phyloP scores from a whole-genome alignment of 768 basidiomycete genomes.

The Leccinum rimulosum region DNA sequence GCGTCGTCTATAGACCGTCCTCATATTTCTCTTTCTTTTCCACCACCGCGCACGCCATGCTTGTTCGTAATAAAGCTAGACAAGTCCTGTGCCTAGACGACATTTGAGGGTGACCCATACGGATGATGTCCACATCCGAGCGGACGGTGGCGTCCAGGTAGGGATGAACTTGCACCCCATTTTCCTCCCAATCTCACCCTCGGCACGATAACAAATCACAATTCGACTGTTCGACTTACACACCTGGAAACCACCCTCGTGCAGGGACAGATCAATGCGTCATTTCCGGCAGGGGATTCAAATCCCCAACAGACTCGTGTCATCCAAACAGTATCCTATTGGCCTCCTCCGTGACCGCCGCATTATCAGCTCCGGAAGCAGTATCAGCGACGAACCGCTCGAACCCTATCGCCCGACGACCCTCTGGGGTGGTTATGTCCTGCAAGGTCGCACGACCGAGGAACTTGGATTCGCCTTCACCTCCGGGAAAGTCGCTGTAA shows the following conservation, averaged over 20 bases:
- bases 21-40: background rate
- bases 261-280: background rate
- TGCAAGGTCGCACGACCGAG: constrained; percentile 34
- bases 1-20: background rate
- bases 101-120: no score
- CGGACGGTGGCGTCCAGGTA: background rate
- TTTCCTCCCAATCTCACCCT: background rate
- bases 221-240: background rate
- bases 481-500: constrained; percentile 51
- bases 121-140: no score
- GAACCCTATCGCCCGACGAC: constrained; percentile 42
- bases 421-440: constrained; percentile 37
- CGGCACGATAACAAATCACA: background rate
- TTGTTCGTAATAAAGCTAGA: no score
- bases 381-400: constrained; percentile 32
- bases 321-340: constrained; percentile 29
- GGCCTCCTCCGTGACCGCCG: constrained; percentile 26
- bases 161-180: background rate
- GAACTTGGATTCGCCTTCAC: constrained; percentile 48
- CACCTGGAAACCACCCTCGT: background rate
- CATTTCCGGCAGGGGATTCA: background rate
- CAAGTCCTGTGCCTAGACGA: no score
- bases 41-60: no score
- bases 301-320: background rate
- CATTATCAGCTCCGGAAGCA: constrained; percentile 5